These are phyloP conservation scores for Cutaneotrichosporon mucoides DNA, from an alignment of 1,284 basidiomycete genomes.

Conservation along the genomic window DNA sequence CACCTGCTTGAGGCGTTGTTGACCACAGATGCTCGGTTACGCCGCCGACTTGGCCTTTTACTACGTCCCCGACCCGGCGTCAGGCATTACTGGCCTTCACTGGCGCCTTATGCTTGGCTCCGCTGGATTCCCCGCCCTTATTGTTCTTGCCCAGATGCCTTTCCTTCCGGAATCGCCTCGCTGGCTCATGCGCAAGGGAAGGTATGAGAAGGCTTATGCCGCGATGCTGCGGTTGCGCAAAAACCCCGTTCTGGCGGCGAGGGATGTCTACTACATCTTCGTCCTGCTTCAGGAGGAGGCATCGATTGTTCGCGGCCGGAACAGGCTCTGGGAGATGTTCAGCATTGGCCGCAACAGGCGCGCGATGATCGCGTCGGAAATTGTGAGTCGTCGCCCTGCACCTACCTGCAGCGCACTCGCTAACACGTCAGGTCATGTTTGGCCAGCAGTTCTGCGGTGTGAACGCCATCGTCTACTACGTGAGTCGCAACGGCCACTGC, in stretches of 20 bases:
- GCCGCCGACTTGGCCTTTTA: conserved; percentile 30
- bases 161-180: conserved; percentile 62
- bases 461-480: conserved; percentile 22
- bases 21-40: conserved; percentile 28
- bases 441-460: conserved; percentile 45
- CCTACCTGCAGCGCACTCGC: not conserved
- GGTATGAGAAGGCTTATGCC: conserved; percentile 62
- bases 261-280: conserved; percentile 56
- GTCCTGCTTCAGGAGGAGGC: conserved; percentile 24
- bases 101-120: conserved; percentile 51
- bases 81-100: conserved; percentile 15
- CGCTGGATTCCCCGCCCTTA: conserved; percentile 48
- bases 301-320: conserved; percentile 8
- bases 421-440: conserved; percentile 57
- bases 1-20: no score
- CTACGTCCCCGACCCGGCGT: conserved; percentile 19
- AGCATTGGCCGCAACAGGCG: conserved; percentile 59
- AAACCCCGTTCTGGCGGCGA: conserved; percentile 64
- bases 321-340: conserved; percentile 19
- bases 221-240: conserved; percentile 64
- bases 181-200: conserved; percentile 67
- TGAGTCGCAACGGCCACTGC: no score
- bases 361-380: conserved; percentile 62
- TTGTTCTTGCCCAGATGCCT: conserved; percentile 28
- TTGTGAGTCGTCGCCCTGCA: conserved; percentile 38